Conservation (phyloP, 306 rosid species). For the Macrotyloma uniflorum region DNA sequence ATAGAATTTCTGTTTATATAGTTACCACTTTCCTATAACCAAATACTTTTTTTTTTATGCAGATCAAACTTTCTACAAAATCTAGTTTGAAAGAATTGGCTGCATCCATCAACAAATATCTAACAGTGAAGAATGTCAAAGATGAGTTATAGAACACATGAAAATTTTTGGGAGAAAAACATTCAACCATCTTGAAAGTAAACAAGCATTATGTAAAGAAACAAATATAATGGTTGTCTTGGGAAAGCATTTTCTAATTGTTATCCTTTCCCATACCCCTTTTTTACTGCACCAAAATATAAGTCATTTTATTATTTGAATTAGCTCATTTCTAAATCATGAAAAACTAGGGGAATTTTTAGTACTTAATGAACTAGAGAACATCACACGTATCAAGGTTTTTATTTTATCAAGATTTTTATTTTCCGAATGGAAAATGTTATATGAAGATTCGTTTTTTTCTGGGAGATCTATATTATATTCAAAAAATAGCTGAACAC, state of each 20-base stretch:
- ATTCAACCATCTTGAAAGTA: constrained; percentile 11
- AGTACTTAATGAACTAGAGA: background rate
- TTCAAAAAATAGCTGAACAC: no score
- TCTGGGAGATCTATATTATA: no score
- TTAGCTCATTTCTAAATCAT: constrained; percentile 22
- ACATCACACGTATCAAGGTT: background rate
- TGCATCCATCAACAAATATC: constrained; percentile 62
- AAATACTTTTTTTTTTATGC: constrained; percentile 37
- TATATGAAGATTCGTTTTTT: no score
- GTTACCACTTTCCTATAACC: background rate
- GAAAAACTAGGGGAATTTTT: background rate
- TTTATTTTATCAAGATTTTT: no score
- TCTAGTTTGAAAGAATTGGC: constrained; percentile 88
- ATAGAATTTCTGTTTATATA: background rate
- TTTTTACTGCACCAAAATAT: background rate
- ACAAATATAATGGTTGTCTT: background rate
- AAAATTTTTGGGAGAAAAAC: constrained; percentile 6
- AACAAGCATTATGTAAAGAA: background rate
- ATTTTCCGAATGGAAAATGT: no score
- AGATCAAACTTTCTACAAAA: constrained; percentile 79
- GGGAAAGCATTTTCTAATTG: constrained; percentile 16
- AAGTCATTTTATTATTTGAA: background rate
- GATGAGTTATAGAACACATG: constrained; percentile 69
- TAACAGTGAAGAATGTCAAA: constrained; percentile 59
- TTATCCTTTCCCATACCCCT: background rate